Evolutionary conservation across 257 asterid species (phyloP), one percentile per base, ranked within the genome.

Genomic region (Rubia yunnanensis): DNA sequence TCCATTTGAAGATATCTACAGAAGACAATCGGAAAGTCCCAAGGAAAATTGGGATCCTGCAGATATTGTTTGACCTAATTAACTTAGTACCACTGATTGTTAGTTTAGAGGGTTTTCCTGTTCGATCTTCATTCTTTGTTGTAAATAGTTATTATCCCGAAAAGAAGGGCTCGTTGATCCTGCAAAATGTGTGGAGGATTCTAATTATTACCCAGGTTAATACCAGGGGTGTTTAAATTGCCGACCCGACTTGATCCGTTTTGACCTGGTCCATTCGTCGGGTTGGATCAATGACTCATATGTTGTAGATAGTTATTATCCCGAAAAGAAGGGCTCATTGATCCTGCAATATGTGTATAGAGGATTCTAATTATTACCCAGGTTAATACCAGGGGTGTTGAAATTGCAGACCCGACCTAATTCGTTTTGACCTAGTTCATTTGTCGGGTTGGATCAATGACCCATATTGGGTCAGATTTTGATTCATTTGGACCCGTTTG

Each of bases 1-100:
- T 59, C 96, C 96, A 0, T 92, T 92, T 66, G 98, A 74, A 69
- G 98, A 82, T 71, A 83, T 84, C 22, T 92, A 87, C 58, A 49
- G 79, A 63, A 74, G 73, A 28, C 82, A 70, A 14, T 72, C 86
- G 2, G 84, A 58, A 3, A 44, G 70, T 49, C 66, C 72, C 17
- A 26, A 68, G 1, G 76, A 59, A n/a, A 69, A 54, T 46, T 68
- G 68, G 11, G 89, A 83, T 69, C 83, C 74, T 56, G 63, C 73
- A 23, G 68, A 76, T 82, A 71, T 74, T 32, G 86, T 85, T 56
- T 88, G 85, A 86, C 72, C 17, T 28, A 48, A 39, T 46, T n/a
- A 10, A 44, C 13, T 26, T 58, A 9, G 46, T 34, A 68, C 75
- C 46, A 72, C 63, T 67, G 82, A 70, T 30, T 57, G 66, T n/a